A percentile compares a stretch with the other conserved stretches of the same genome.
These are phyloP conservation scores for Corylus americana DNA, from an alignment of 306 rosid species.

Conservation along the genomic window DNA sequence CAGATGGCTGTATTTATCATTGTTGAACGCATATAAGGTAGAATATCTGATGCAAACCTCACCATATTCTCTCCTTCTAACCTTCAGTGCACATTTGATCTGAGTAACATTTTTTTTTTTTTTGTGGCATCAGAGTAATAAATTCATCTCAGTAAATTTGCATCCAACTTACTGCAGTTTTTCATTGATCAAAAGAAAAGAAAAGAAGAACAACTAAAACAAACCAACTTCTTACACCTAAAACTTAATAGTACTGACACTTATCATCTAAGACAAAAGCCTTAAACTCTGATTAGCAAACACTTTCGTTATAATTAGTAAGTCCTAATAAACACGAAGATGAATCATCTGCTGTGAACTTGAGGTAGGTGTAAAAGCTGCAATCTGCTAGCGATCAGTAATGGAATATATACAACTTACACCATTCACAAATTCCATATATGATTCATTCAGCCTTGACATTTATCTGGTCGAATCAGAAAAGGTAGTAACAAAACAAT, in stretches of 20 bases:
- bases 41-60: not conserved
- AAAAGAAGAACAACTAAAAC: not conserved
- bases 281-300: not conserved
- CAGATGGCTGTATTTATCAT: not conserved
- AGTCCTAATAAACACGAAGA: not conserved
- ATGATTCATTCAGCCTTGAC: not conserved
- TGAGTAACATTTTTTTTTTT: too few relatives aligned
- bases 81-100: not conserved
- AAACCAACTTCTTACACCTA: constrained; percentile 1
- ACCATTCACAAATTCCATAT: not conserved
- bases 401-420: not conserved
- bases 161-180: constrained; percentile 4
- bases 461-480: not conserved
- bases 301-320: not conserved
- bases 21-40: not conserved
- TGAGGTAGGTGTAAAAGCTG: not conserved
- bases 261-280: constrained; percentile 11
- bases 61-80: not conserved
- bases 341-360: not conserved
- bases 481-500: not conserved
- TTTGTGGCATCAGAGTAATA: not conserved
- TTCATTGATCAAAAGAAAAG: constrained; percentile 1
- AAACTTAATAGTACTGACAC: not conserved
- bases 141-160: not conserved
- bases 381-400: not conserved